Base-by-base conservation (phyloP, 1,139 yeast genomes). In the Nakaseomyces kungkrabaensis region DNA sequence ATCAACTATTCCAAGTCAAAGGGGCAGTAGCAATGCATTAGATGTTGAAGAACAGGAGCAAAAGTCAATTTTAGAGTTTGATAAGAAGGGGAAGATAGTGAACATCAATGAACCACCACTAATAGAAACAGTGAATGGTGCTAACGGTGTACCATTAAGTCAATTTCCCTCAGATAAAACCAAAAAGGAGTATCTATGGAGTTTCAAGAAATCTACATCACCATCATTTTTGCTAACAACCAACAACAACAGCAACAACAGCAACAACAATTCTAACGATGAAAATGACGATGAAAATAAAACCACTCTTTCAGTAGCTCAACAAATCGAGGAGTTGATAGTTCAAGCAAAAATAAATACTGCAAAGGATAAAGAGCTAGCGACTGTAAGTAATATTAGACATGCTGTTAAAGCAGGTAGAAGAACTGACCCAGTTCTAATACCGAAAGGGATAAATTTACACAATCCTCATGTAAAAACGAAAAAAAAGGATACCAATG, bases 81-180 rank as follows among this genome's bases (percentile, higher is more conserved):
- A 60, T 42, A 44, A 50, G 13, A 49, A 56, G 17, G 66, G 65
- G 11, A 51, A 55, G 9, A 51, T 59, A 29, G 50, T 54, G 10
- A 53, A 56, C 25, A 54, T 63, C 34, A 52, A 61, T 50, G 68
- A 63, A 37, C 61, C 62, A 5, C 49, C 50, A 10, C 43, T 40
- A 33, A 37, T 46, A 6, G 47, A 31, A 5, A 64, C 60, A 34
- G 57, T 61, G 9, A 63, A 59, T 50, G 64, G 60, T 5, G 61
- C 66, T 25, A 65, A 67, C 4, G 68, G 68, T 6, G 38, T 60
- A 31, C 64, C 67, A 7, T 54, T 65, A 26, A 53, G 58, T 40
- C 56, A 54, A 38, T 59, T 57, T 4, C 68, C 68, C 5, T 55
- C 63, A 33, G 66, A 62, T 45, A 63, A 59, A 51, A 55, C 61